Percentiles rank a stretch among this genome's conserved stretches.
Evolutionary conservation across 2,329 filamentous ascomycete genomes (phyloP).

Genomic region (Samsoniella hepiali): DNA sequence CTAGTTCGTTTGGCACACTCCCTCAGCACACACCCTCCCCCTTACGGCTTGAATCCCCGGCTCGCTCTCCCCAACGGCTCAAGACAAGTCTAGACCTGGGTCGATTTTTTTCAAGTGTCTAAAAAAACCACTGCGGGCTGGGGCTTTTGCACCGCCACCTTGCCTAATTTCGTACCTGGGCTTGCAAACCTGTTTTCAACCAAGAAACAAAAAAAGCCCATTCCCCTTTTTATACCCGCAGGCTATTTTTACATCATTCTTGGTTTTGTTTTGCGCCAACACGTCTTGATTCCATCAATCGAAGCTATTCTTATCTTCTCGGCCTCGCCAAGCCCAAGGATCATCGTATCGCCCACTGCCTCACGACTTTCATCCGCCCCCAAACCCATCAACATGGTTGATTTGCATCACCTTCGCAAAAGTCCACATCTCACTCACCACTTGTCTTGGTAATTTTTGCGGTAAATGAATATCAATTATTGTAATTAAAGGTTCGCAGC

Average conservation of each 20-base stretch:
- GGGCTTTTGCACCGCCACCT: constrained; percentile 19
- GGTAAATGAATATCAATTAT: background rate
- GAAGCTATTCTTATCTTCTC: background rate
- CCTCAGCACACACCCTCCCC: background rate
- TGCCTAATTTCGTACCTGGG: constrained; percentile 12
- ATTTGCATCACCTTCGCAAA: background rate
- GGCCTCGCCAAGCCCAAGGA: background rate
- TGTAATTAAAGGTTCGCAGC: constrained; percentile 1
- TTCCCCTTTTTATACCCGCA: constrained; percentile 6
- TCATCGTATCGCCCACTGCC: background rate
- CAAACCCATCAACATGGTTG: background rate
- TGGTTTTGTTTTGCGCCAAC: background rate
- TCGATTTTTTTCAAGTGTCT: constrained; percentile 3
- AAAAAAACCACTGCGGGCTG: background rate
- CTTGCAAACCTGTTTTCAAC: background rate
- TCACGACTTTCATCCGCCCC: background rate
- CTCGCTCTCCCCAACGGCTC: constrained; percentile 9
- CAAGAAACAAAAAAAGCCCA: background rate
- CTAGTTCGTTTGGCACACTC: too few species aligned
- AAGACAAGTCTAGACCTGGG: constrained; percentile 8
- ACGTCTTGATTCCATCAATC: background rate
- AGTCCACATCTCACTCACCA: background rate
- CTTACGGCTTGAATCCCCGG: background rate
- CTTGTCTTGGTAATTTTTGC: background rate
- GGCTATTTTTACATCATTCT: background rate